phyloP scores from a whole-genome alignment of 192 early-diverging fungal species.

The Coemansia sp. region DNA sequence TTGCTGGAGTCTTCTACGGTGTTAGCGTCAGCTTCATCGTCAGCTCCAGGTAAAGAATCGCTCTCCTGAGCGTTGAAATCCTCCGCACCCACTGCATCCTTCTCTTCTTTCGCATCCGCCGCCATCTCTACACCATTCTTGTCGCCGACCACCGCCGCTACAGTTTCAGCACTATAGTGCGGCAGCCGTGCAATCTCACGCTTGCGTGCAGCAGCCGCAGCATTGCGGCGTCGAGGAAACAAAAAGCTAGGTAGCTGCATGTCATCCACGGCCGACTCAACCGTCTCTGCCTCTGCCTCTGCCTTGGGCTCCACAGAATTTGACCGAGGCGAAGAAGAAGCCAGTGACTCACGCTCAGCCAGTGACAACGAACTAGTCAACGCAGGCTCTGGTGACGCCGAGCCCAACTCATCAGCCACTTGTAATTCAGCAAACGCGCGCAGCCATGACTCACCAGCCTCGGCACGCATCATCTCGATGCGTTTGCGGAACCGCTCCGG shows the following conservation, averaged over 20 bases:
- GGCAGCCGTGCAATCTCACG: slow-evolving; percentile 31
- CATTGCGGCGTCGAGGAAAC: slow-evolving; percentile 36
- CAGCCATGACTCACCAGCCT: slow-evolving; percentile 50
- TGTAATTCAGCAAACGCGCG: slow-evolving; percentile 52
- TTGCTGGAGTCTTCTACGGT: no score
- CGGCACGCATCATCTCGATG: slow-evolving; percentile 53
- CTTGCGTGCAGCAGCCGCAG: slow-evolving; percentile 5
- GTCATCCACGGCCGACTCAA: slow-evolving; percentile 8
- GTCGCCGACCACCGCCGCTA: slow-evolving; percentile 13
- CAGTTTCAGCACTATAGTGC: slow-evolving; percentile 19
- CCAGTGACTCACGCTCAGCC: no score
- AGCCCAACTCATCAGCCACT: slow-evolving; percentile 8
- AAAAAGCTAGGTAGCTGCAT: slow-evolving; percentile 42
- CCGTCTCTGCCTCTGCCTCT: slow-evolving; percentile 5
- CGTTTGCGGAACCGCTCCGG: slow-evolving; percentile 48
- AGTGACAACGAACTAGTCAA: no score
- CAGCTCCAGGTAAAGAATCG: no score
- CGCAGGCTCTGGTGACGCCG: slow-evolving; percentile 6
- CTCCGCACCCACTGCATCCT: no score
- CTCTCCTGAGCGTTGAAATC: no score
- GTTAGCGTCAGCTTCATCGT: no score
- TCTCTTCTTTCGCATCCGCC: not conserved
- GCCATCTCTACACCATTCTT: not conserved
- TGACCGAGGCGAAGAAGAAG: no score
- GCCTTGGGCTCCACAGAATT: not conserved